phyloP scores from a whole-genome alignment of 768 basidiomycete genomes.

The Podaxis sp. region DNA sequence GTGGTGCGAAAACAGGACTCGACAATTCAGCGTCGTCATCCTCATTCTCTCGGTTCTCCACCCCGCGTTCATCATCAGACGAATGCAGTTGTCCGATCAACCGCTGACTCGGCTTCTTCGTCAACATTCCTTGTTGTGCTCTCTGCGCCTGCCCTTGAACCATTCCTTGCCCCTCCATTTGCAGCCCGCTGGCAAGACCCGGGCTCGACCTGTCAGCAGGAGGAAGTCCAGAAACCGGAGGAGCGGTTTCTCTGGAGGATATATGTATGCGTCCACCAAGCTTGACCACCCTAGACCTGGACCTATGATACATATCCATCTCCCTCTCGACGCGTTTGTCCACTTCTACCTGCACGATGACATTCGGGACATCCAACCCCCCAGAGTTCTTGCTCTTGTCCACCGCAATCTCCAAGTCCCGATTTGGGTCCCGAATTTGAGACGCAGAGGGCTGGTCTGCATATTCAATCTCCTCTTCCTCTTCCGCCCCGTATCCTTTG shows the following conservation, averaged over 20 bases:
- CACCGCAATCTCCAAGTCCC: background rate
- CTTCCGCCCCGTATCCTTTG: background rate
- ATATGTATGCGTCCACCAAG: background rate
- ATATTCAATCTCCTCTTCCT: slow-evolving; percentile 1
- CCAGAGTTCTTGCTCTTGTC: background rate
- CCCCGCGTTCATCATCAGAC: slow-evolving; percentile 1
- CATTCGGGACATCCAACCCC: background rate
- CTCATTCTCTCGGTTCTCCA: background rate
- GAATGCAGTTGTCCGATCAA: slow-evolving; percentile 14
- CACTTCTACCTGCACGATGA: slow-evolving; percentile 8
- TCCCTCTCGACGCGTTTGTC: slow-evolving; percentile 12
- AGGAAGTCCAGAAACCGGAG: background rate
- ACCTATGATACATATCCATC: background rate
- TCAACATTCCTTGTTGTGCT: background rate
- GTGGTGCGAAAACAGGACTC: slow-evolving; percentile 12
- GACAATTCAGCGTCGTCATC: slow-evolving; percentile 6
- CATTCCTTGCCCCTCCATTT: background rate
- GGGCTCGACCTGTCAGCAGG: background rate
- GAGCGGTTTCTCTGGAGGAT: background rate
- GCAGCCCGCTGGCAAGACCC: background rate
- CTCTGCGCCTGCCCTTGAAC: background rate
- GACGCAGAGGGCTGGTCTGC: background rate
- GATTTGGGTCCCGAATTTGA: background rate
- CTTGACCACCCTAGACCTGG: background rate
- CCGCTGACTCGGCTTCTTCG: slow-evolving; percentile 1